Conservation (phyloP, 805 yeast species). For the Candida saitoana region DNA sequence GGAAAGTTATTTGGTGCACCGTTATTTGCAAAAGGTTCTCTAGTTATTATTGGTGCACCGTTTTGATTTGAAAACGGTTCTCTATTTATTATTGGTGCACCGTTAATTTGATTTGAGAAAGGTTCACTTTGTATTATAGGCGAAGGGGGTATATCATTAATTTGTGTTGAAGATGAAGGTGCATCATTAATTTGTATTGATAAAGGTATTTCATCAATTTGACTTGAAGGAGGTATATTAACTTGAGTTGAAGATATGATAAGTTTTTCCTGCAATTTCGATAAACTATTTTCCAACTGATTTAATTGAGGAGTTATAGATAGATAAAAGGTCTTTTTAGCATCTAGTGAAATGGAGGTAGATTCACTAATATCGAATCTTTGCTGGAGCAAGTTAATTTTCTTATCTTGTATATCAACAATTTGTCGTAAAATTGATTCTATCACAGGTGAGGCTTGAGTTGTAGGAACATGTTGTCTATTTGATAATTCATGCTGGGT, state of each 20-base stretch:
- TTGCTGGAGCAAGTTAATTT: slow-evolving; percentile 24
- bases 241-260: neutral
- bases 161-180: neutral
- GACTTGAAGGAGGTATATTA: neutral
- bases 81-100: too few species aligned
- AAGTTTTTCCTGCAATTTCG: neutral
- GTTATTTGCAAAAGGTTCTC: too few species aligned
- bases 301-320: slow-evolving; percentile 23
- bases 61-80: too few species aligned
- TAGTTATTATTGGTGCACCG: too few species aligned
- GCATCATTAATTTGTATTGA: too few species aligned
- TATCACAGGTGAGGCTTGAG: neutral
- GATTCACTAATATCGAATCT: slow-evolving; percentile 31
- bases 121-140: neutral
- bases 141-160: neutral
- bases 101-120: too few species aligned
- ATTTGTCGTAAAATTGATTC: slow-evolving; percentile 4
- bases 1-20: too few species aligned
- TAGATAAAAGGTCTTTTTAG: slow-evolving; percentile 26
- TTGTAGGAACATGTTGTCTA: too few species aligned
- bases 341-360: slow-evolving; percentile 35
- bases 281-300: slow-evolving; percentile 11
- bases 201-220: neutral
- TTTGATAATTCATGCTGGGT: neutral
- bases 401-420: slow-evolving; percentile 15